Conservation (phyloP, 1,284 basidiomycete species). For the Ceratobasidium theobromae region DNA sequence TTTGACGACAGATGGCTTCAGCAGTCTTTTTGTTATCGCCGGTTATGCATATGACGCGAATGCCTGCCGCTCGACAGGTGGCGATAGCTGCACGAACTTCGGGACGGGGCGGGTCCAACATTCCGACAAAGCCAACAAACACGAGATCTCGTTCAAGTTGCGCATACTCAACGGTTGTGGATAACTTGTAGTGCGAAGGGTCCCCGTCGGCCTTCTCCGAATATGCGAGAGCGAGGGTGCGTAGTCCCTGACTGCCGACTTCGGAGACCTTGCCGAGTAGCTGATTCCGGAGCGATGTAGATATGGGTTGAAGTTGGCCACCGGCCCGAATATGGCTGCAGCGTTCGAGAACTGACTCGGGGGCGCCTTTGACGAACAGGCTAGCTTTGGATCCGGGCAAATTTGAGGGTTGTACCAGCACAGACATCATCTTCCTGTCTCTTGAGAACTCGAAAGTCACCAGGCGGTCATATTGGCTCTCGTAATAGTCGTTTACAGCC, state of each 20-base stretch:
- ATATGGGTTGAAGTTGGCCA: conserved; percentile 45
- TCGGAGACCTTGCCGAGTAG: conserved; percentile 55
- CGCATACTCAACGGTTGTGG: conserved; percentile 78
- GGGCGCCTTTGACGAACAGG: conserved; percentile 93
- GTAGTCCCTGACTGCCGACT: conserved; percentile 79
- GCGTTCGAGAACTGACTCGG: conserved; percentile 90
- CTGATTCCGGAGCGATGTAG: conserved; percentile 12
- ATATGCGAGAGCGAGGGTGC: conserved; percentile 90
- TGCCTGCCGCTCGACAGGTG: conserved; percentile 90
- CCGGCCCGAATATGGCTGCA: conserved; percentile 75
- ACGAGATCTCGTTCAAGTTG: conserved; percentile 89
- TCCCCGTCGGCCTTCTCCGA: conserved; percentile 77
- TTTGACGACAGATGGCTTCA: conserved; percentile 94
- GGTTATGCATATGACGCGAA: conserved; percentile 96
- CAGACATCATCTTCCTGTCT: conserved; percentile 99
- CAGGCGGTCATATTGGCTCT: conserved; percentile 71
- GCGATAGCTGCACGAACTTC: conserved; percentile 87
- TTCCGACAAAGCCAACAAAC: conserved; percentile 94
- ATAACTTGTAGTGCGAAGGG: conserved; percentile 74
- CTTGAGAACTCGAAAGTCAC: conserved; percentile 97
- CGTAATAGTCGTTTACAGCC: conserved; percentile 83
- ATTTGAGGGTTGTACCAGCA: conserved; percentile 63
- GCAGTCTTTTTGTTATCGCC: conserved; percentile 99
- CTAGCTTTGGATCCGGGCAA: conserved; percentile 52
- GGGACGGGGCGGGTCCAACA: conserved; percentile 97